These are phyloP conservation scores for Acanthamoeba castellanii DNA, from an alignment of 208 protist species.

Conservation along the genomic window DNA sequence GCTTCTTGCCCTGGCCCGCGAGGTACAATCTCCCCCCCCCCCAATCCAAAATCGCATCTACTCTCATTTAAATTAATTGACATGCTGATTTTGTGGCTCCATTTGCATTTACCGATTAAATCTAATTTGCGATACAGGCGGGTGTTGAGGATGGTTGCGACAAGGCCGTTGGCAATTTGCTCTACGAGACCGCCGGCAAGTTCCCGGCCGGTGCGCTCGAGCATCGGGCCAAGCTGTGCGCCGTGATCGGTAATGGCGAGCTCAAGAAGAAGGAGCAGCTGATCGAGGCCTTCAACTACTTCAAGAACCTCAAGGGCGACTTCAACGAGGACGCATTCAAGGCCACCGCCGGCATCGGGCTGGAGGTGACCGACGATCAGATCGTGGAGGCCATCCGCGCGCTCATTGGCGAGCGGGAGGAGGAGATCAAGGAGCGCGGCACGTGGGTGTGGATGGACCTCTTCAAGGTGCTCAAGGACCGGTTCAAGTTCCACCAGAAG, in stretches of 20 bases:
- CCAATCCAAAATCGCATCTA: background rate
- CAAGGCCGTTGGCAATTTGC: conserved; percentile 64
- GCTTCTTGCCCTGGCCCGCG: background rate
- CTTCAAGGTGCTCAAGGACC: conserved; percentile 69
- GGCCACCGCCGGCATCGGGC: conserved; percentile 3
- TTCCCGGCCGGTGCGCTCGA: conserved; percentile 15
- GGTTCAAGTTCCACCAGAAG: conserved; percentile 65
- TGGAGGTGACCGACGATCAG: conserved; percentile 43
- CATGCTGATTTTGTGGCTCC: background rate
- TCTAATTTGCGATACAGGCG: background rate
- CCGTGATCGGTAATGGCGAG: conserved; percentile 17
- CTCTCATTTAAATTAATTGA: background rate
- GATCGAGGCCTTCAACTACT: conserved; percentile 55
- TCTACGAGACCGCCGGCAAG: conserved; percentile 47
- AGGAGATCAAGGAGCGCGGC: conserved; percentile 47
- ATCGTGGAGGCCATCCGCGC: conserved; percentile 29
- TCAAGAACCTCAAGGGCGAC: conserved; percentile 65
- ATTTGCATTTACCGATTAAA: too few species aligned
- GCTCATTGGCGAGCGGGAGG: conserved; percentile 33
- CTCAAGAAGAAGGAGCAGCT: conserved; percentile 65
- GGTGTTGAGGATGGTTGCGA: conserved; percentile 53
- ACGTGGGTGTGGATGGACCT: conserved; percentile 69
- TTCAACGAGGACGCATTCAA: conserved; percentile 60
- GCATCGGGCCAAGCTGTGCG: conserved; percentile 17
- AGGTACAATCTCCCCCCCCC: background rate